Evolutionary conservation across 208 protist genomes (phyloP).

Genomic region (Herpetomonas tarakana): DNA sequence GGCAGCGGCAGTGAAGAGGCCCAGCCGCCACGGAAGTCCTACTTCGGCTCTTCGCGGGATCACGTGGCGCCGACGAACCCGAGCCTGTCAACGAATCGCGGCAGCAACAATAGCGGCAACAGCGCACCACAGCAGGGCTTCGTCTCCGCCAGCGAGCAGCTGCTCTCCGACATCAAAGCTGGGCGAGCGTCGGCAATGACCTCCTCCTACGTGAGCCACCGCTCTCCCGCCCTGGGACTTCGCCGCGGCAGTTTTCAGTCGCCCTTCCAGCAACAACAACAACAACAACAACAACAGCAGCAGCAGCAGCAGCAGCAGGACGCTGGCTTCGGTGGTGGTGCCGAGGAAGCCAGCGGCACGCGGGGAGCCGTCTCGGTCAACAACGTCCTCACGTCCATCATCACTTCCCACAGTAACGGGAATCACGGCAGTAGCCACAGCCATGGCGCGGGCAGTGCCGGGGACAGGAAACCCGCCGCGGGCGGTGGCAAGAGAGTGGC

Average conservation of each 20-base stretch:
- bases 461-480: constrained; percentile 5
- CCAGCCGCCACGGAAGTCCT: neutral
- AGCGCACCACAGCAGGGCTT: constrained; percentile 27
- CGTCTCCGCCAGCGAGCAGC: constrained; percentile 57
- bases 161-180: constrained; percentile 38
- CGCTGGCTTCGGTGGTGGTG: neutral
- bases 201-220: constrained; percentile 33
- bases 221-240: constrained; percentile 57
- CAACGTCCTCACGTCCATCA: constrained; percentile 24
- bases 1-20: neutral
- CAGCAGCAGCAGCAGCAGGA: constrained; percentile 8
- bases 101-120: constrained; percentile 7
- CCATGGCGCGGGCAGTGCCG: neutral
- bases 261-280: constrained; percentile 34
- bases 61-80: no score
- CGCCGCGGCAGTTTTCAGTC: constrained; percentile 54
- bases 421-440: neutral
- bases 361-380: constrained; percentile 10
- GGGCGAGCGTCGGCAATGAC: constrained; percentile 32
- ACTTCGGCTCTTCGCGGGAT: no score
- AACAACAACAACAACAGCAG: constrained; percentile 5
- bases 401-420: neutral
- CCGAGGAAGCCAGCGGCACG: neutral
- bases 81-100: neutral
- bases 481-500: no score